Base-by-base conservation (phyloP, 192 early-diverging fungal genomes). In the Linnemannia zychae region DNA sequence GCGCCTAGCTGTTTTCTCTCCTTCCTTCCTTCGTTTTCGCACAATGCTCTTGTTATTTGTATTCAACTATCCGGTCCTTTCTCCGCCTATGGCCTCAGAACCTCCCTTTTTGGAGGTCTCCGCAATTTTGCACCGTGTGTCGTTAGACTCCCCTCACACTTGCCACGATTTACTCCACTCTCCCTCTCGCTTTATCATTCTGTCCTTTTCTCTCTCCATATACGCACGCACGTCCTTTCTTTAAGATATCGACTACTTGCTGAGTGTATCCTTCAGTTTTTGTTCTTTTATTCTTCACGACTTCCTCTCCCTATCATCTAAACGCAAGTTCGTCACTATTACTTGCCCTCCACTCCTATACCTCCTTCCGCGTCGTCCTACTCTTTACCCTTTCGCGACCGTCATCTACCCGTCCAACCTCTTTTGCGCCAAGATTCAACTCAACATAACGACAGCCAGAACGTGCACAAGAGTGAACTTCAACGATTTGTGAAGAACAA, bases 91-190 rank as follows among this genome's bases (percentile, higher is more conserved):
- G 57, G 57, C 57, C 24, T 31, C 57, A 63, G 57, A 13, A 15
- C 57, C 28, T 63, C 57, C 57, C 24, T 63, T 63, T 63, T 63
- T 63, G 12, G 7, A 28, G 28, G 57, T 31, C 57, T 63, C 57
- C 57, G 57, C 57, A 63, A 31, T 63, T 63, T 63, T 12, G 24
- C 11, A 63, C 24, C 57, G 57, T 63, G 53, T 28, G 57, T 63
- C 57, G 57, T 63, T 63, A 31, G 28, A 63, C 24, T 63, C 57
- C 57, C 57, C 24, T 63, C 57, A 31, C 57, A 31, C 12, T 63
- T 63, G 57, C 57, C 57, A 63, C 57, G 57, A 63, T 63, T 63
- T 63, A 44, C 12, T 60, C 53, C 53, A 60, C 40, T 44, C 40
- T 44, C 53, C 11, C 28, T 28, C 24, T 60, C 24, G n/a, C 13